A percentile compares a stretch with the other conserved stretches of the same genome.
Conservation (phyloP, 1,139 yeast genomes). For the Yamadazyma dushanensis region DNA sequence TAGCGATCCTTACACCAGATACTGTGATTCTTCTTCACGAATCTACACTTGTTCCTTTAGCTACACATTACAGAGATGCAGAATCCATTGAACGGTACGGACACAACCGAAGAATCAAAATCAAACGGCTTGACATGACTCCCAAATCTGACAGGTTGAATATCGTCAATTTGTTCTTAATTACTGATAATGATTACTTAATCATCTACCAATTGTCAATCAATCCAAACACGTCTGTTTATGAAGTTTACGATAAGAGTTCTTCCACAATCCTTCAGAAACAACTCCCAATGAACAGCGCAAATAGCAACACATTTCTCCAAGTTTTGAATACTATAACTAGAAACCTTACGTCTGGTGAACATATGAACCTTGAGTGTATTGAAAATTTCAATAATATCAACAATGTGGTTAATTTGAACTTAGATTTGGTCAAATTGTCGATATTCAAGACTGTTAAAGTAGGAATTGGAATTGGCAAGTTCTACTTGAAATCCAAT, state of each 20-base stretch:
- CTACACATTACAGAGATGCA: constrained; percentile 28
- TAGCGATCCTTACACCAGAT: constrained; percentile 31
- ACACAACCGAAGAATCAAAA: constrained; percentile 23
- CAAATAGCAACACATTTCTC: constrained; percentile 19
- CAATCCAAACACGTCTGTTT: constrained; percentile 31
- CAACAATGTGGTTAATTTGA: constrained; percentile 29
- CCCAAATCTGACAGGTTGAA: constrained; percentile 9
- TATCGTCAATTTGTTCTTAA: constrained; percentile 34
- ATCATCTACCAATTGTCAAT: constrained; percentile 36
- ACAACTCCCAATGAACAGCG: constrained; percentile 26
- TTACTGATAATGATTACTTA: constrained; percentile 32
- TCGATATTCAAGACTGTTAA: constrained; percentile 36
- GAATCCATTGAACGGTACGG: constrained; percentile 41
- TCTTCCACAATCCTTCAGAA: constrained; percentile 30
- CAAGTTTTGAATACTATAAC: constrained; percentile 39
- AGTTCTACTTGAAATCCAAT: constrained; percentile 41
- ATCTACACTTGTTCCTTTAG: constrained; percentile 34
- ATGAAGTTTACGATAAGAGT: constrained; percentile 27
- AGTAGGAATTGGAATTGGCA: constrained; percentile 32
- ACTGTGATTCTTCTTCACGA: constrained; percentile 31
- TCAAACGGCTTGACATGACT: constrained; percentile 18
- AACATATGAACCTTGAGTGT: constrained; percentile 33
- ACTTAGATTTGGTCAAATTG: constrained; percentile 30
- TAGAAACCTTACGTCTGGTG: constrained; percentile 30
- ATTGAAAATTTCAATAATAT: constrained; percentile 38